These are phyloP conservation scores for Lactarius vividus DNA, from an alignment of 768 basidiomycete genomes.

Conservation along the genomic window DNA sequence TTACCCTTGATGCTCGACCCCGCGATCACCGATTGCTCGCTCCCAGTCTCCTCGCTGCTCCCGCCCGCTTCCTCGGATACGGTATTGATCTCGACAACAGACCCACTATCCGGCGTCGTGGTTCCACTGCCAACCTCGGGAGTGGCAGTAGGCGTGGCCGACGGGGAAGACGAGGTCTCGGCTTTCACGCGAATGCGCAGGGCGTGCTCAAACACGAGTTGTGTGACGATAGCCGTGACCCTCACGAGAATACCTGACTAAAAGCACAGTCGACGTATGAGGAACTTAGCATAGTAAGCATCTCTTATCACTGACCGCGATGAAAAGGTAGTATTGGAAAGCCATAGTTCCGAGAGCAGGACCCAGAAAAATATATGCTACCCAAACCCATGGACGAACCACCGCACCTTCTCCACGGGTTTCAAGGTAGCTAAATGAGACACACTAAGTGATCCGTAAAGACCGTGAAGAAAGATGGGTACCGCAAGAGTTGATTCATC, in stretches of 20 bases:
- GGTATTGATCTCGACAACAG: slow-evolving; percentile 22
- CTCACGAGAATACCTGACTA: slow-evolving; percentile 41
- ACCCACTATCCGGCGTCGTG: slow-evolving; percentile 30
- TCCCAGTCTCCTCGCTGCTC: slow-evolving; percentile 23
- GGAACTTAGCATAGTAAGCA: background rate
- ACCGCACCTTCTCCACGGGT: slow-evolving; percentile 44
- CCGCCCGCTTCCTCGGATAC: slow-evolving; percentile 10
- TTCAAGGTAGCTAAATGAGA: slow-evolving; percentile 51
- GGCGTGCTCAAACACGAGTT: slow-evolving; percentile 55
- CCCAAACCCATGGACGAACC: slow-evolving; percentile 71
- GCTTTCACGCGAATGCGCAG: slow-evolving; percentile 52
- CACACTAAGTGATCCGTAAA: background rate
- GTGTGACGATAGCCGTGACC: slow-evolving; percentile 47
- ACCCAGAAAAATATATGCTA: slow-evolving; percentile 48
- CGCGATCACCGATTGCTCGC: slow-evolving; percentile 20
- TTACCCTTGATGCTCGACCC: slow-evolving; percentile 27
- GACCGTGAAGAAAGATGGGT: background rate
- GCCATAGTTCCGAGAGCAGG: slow-evolving; percentile 43
- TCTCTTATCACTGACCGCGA: slow-evolving; percentile 29
- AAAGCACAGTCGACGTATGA: background rate
- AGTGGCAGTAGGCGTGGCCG: slow-evolving; percentile 20
- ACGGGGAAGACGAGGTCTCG: slow-evolving; percentile 32
- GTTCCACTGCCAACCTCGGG: slow-evolving; percentile 29
- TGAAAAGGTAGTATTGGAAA: slow-evolving; percentile 54
- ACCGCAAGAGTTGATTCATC: slow-evolving; percentile 36